Evolutionary conservation across 202 grass and related monocot genomes (phyloP).

Genomic region (Carex sylvatica): DNA sequence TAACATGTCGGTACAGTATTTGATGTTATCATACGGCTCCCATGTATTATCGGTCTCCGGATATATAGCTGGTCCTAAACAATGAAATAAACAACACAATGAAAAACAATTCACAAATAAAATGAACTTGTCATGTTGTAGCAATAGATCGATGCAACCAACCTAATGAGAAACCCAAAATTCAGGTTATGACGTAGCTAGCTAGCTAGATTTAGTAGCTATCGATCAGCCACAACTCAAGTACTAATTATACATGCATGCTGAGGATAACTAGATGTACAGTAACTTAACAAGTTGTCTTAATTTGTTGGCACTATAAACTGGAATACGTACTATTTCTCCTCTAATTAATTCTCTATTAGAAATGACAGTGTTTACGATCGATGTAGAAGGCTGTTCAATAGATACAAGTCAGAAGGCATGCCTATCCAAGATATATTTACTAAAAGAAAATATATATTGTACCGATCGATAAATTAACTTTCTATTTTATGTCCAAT

Average conservation of each 20-base stretch:
- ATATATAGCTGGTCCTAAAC: constrained; percentile 69
- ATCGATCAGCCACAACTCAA: background rate
- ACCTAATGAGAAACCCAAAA: background rate
- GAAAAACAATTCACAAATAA: background rate
- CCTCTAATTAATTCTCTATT: background rate
- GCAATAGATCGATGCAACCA: background rate
- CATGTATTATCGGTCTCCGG: constrained; percentile 82
- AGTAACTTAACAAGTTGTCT: background rate
- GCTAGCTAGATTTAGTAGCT: background rate
- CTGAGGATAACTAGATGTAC: background rate
- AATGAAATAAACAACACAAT: background rate
- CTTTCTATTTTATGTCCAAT: too few relatives aligned
- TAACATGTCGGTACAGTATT: constrained; percentile 60
- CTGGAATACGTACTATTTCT: background rate
- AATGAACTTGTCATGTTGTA: background rate
- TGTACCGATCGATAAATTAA: too few relatives aligned
- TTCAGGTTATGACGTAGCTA: background rate
- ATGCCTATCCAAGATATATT: too few relatives aligned
- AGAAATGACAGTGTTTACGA: background rate
- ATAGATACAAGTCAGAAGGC: too few relatives aligned
- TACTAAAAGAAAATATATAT: too few relatives aligned
- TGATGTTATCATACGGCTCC: constrained; percentile 78
- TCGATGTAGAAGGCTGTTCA: too few relatives aligned
- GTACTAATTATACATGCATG: background rate
- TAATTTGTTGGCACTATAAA: background rate